Evolutionary conservation across 2,329 filamentous ascomycete genomes (phyloP).

Genomic region (Trichoderma pleuroti): DNA sequence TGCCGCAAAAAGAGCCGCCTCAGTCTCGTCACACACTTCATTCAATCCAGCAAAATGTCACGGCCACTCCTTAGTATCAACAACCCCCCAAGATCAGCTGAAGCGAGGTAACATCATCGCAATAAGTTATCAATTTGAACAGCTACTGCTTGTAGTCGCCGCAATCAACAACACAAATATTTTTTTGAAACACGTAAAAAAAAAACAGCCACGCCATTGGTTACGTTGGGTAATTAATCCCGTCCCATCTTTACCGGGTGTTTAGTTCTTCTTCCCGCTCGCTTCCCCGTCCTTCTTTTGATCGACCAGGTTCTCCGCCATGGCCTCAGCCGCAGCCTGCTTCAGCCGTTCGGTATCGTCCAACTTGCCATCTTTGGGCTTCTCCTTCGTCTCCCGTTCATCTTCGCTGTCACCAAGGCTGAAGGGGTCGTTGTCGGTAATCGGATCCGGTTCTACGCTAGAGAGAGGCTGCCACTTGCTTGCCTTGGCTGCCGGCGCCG

Average conservation of each 20-base stretch:
- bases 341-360: slow-evolving; percentile 61
- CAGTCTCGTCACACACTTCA: not conserved
- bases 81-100: not conserved
- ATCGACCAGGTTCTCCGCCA: slow-evolving; percentile 54
- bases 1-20: not conserved
- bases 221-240: not conserved
- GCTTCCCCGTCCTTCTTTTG: slow-evolving; percentile 32
- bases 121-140: not conserved
- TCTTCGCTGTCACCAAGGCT: slow-evolving; percentile 94
- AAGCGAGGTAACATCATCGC: not conserved
- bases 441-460: slow-evolving; percentile 73
- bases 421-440: slow-evolving; percentile 91
- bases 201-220: slow-evolving; percentile 10
- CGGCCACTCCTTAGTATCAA: not conserved
- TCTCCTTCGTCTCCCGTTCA: slow-evolving; percentile 61
- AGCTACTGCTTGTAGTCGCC: not conserved
- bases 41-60: not conserved
- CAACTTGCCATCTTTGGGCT: slow-evolving; percentile 52
- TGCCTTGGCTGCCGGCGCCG: slow-evolving; percentile 57
- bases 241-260: not conserved
- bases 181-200: not conserved
- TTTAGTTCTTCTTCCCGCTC: slow-evolving; percentile 36
- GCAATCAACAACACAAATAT: not conserved
- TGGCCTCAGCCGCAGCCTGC: slow-evolving; percentile 61
- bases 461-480: slow-evolving; percentile 98